A percentile compares a stretch with the other conserved stretches of the same genome.
These are phyloP conservation scores for Chondrostereum purpureum DNA, from an alignment of 1,284 basidiomycete genomes.

Conservation along the genomic window DNA sequence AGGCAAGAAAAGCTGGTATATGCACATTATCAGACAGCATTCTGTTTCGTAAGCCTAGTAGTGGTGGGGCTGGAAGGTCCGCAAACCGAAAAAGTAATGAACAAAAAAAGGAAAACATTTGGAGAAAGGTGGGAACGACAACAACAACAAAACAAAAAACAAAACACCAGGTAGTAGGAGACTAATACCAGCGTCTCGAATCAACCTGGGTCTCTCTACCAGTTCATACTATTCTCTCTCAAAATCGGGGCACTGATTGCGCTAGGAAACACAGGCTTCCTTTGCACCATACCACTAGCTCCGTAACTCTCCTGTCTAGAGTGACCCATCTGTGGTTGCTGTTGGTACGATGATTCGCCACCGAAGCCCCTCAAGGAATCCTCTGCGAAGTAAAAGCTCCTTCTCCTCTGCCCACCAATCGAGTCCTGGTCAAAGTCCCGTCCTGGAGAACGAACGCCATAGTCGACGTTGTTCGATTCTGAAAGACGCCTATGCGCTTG, in stretches of 20 bases:
- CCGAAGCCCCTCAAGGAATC: slow-evolving; percentile 56
- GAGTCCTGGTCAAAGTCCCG: slow-evolving; percentile 71
- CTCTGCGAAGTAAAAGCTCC: slow-evolving; percentile 80
- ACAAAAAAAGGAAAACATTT: background rate
- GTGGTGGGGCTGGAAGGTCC: no score
- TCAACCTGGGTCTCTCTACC: slow-evolving; percentile 32
- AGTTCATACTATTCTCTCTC: slow-evolving; percentile 68
- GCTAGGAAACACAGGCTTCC: slow-evolving; percentile 43
- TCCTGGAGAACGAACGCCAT: slow-evolving; percentile 45
- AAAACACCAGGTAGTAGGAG: slow-evolving; percentile 1
- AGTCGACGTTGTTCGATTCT: slow-evolving; percentile 34
- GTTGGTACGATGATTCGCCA: background rate
- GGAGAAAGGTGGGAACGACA: background rate
- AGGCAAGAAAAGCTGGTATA: no score
- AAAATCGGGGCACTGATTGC: slow-evolving; percentile 63
- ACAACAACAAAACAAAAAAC: background rate
- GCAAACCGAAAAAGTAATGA: no score
- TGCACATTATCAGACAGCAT: no score
- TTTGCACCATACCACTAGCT: slow-evolving; percentile 34
- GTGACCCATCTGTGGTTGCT: background rate
- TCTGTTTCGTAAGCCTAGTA: background rate
- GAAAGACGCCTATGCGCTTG: slow-evolving; percentile 57
- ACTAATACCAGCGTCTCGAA: no score
- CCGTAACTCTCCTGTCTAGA: slow-evolving; percentile 9
- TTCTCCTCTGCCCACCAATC: slow-evolving; percentile 59